Percentiles rank a stretch among this genome's conserved stretches.
Evolutionary conservation across 177 flowering plant species (phyloP).

Genomic region (Vitis hybrid): DNA sequence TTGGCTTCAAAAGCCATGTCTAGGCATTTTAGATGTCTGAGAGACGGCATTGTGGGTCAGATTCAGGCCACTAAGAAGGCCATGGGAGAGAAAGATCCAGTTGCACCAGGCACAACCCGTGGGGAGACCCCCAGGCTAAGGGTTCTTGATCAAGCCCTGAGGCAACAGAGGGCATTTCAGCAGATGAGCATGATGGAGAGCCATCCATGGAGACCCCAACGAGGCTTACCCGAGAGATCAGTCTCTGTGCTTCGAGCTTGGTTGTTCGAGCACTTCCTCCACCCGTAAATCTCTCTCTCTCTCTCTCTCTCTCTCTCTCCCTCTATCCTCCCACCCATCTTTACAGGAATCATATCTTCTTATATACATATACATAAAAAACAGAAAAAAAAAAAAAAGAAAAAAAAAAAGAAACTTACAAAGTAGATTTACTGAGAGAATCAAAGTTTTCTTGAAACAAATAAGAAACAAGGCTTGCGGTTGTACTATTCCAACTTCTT

Average conservation of each 20-base stretch:
- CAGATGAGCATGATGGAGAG: slow-evolving; percentile 81
- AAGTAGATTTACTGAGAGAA: slow-evolving; percentile 14
- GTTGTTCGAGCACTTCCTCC: slow-evolving; percentile 97
- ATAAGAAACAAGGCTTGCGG: slow-evolving; percentile 1
- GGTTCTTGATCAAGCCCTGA: slow-evolving; percentile 72
- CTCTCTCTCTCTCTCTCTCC: slow-evolving; percentile 4
- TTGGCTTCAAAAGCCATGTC: slow-evolving; percentile 91
- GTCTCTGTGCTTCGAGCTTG: slow-evolving; percentile 97
- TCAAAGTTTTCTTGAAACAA: slow-evolving; percentile 10
- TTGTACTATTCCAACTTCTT: not conserved
- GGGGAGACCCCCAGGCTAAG: slow-evolving; percentile 85
- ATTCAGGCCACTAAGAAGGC: slow-evolving; percentile 69
- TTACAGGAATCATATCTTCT: slow-evolving; percentile 1
- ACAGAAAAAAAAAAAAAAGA: not conserved
- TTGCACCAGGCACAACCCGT: slow-evolving; percentile 58
- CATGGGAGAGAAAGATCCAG: slow-evolving; percentile 76
- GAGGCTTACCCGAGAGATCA: slow-evolving; percentile 93
- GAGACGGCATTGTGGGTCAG: slow-evolving; percentile 78
- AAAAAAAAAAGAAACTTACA: not conserved
- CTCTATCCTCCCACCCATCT: not conserved
- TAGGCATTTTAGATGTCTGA: slow-evolving; percentile 79
- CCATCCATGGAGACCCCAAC: slow-evolving; percentile 97
- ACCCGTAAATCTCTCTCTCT: slow-evolving; percentile 64
- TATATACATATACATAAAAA: not conserved
- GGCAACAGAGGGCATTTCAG: slow-evolving; percentile 79